Evolutionary conservation across 106 monocot genomes (phyloP), one percentile per base, ranked within the genome.

Genomic region (Amphibolis antarctica): DNA sequence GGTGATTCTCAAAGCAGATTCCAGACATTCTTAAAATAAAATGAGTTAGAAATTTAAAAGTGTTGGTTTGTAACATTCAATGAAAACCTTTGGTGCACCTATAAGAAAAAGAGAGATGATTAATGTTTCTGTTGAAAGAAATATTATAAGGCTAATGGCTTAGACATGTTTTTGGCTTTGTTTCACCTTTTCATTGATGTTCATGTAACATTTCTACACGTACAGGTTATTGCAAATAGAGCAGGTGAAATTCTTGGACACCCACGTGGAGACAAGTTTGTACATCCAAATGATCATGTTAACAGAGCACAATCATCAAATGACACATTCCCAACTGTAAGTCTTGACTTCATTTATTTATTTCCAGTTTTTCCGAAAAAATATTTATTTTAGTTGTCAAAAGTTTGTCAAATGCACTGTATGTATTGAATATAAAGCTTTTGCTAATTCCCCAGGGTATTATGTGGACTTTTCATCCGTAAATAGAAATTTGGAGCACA

Each of bases 251-350:
- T 89, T 71, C 88, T 94, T 70, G 93, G 93, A 5, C 89, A 86
- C 66, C 86, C 83, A 65, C 77, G 71, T 31, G 93, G 93, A 24
- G 93, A 77, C 17, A 93, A 88, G 66, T 81, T 83, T 77, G 89
- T 89, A 28, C 94, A 89, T 71, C 94, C 94, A 13, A 94, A 94
- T 78, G 94, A 94, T 67, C 94, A 94, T 74, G 89, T 94, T 15
- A 94, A 94, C 68, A 74, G 78, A 57, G 74, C 89, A 10, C 89
- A 94, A 58, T 94, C 94, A 53, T 96, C 94, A 68, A 96, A 96
- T 86, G 94, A 96, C 66, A 96, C 94, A 49, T 96, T 89, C 78
- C 94, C 89, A 63, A 96, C 94, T 63, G 94, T 96, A 73, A 82
- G 86, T 25, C 55, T 42, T 44, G 13, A 22, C 11, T 53, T 53